Evolutionary conservation across 495 filamentous ascomycete genomes (phyloP).

Genomic region (Cairneyella variabilis): DNA sequence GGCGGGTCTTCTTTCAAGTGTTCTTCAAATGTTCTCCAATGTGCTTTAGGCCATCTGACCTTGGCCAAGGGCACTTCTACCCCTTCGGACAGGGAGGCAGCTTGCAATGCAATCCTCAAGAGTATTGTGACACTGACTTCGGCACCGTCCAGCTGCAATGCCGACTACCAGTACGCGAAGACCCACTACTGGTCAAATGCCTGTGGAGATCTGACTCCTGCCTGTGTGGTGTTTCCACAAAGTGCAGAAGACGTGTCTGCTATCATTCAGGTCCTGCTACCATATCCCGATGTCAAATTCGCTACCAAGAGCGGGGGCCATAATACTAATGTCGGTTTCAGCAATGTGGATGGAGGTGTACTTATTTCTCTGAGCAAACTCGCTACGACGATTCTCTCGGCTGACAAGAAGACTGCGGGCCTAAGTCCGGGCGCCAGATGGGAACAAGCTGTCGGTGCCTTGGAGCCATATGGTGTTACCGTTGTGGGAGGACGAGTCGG

Average conservation of each 20-base stretch:
- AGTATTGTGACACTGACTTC: not conserved
- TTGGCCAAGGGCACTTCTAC: too few relatives aligned
- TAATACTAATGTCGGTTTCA: constrained; percentile 20
- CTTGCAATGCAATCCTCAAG: not conserved
- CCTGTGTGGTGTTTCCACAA: constrained; percentile 6
- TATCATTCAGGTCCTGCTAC: not conserved
- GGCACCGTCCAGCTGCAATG: not conserved
- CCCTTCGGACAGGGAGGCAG: too few relatives aligned
- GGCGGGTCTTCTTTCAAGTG: too few relatives aligned
- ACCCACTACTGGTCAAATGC: constrained; percentile 4
- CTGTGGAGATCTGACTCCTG: not conserved
- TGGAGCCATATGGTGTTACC: constrained; percentile 36
- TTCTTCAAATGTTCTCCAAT: too few relatives aligned
- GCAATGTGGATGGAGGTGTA: constrained; percentile 30
- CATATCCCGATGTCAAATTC: constrained; percentile 21
- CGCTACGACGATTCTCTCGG: constrained; percentile 24
- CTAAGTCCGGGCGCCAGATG: constrained; percentile 41
- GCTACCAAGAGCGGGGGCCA: constrained; percentile 33
- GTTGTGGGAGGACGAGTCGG: constrained; percentile 48
- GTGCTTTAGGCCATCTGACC: too few relatives aligned
- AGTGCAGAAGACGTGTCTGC: constrained; percentile 1
- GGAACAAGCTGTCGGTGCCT: constrained; percentile 40
- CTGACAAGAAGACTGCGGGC: constrained; percentile 24
- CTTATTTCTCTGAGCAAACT: constrained; percentile 28
- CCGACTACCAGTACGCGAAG: constrained; percentile 1